Percentiles rank a stretch among this genome's conserved stretches.
These are phyloP conservation scores for Eragrostis curvula DNA, from an alignment of 176 grass and related monocot genomes.

Conservation along the genomic window DNA sequence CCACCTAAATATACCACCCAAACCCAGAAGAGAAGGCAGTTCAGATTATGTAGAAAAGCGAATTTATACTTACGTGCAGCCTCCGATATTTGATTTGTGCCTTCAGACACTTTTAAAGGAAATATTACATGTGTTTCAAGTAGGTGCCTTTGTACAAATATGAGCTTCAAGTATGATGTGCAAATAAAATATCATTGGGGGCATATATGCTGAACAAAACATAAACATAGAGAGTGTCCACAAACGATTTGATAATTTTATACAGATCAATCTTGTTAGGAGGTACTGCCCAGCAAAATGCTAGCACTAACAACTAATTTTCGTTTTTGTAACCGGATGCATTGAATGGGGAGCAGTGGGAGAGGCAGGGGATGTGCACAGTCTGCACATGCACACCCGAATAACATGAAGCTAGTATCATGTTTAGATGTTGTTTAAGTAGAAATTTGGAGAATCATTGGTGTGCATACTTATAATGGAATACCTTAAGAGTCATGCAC, in stretches of 20 bases:
- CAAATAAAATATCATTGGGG: background rate
- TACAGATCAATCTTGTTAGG: too few relatives aligned
- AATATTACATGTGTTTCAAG: background rate
- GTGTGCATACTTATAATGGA: background rate
- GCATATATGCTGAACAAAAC: background rate
- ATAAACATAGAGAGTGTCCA: background rate
- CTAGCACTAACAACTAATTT: background rate
- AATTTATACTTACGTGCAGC: background rate
- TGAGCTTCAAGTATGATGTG: background rate
- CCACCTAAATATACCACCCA: slow-evolving; percentile 7
- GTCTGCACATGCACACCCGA: background rate
- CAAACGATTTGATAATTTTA: background rate
- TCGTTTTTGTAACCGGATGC: background rate
- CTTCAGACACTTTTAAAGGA: background rate
- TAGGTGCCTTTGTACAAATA: background rate
- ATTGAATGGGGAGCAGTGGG: background rate
- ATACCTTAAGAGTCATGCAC: background rate
- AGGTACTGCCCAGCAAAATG: too few relatives aligned
- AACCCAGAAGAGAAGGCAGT: background rate
- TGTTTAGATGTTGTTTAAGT: background rate
- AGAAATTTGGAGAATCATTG: background rate
- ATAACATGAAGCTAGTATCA: background rate
- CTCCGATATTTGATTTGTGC: background rate
- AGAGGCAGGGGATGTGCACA: background rate
- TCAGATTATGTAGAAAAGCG: background rate